Evolutionary conservation across 2,329 filamentous ascomycete species (phyloP).

Genomic region (Diplodia corticola): DNA sequence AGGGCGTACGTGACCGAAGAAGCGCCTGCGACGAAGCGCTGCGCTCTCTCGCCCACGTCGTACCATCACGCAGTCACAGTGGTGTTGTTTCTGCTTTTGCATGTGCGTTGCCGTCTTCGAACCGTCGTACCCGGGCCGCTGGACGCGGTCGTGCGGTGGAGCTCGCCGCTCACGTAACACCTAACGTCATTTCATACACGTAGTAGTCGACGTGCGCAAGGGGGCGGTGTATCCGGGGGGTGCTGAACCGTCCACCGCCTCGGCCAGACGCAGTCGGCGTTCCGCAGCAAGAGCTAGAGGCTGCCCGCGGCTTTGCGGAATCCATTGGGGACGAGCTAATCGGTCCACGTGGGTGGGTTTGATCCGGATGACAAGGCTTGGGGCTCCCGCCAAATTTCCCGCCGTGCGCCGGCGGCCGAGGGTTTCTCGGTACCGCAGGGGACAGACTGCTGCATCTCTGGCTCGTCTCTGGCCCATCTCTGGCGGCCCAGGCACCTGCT

Average conservation of each 20-base stretch:
- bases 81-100: not conserved
- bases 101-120: not conserved
- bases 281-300: not conserved
- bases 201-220: not conserved
- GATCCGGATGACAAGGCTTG: not conserved
- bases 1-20: not conserved
- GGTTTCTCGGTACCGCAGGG: not conserved
- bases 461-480: too few species aligned
- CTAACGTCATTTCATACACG: not conserved
- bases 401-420: not conserved
- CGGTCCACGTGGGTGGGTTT: not conserved
- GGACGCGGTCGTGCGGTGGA: not conserved
- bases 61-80: not conserved
- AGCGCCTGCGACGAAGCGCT: not conserved
- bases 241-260: not conserved
- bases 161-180: not conserved
- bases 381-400: slow-evolving; percentile 7
- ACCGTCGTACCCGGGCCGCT: not conserved
- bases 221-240: not conserved
- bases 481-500: not conserved
- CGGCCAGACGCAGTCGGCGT: not conserved
- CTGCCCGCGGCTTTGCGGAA: not conserved
- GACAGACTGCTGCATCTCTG: too few species aligned
- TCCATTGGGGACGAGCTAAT: not conserved
- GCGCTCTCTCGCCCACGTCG: not conserved